Evolutionary conservation across 805 yeast genomes (phyloP).

Genomic region (Komagataella phaffii): DNA sequence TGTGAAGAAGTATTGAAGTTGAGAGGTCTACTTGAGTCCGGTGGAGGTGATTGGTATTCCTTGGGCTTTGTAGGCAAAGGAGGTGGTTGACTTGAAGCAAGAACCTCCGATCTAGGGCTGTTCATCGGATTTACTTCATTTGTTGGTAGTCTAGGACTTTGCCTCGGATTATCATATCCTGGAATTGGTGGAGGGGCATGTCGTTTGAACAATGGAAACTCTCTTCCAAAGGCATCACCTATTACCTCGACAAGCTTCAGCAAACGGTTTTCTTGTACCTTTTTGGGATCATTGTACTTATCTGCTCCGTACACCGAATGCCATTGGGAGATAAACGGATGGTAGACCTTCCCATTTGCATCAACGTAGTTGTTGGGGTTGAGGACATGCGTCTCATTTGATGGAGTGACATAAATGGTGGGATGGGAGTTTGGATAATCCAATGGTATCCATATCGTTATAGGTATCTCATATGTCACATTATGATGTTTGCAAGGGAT

Average conservation of each 20-base stretch:
- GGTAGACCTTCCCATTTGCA: constrained; percentile 56
- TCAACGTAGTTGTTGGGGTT: constrained; percentile 58
- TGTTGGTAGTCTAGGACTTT: not conserved
- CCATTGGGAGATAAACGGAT: constrained; percentile 61
- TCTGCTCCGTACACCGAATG: constrained; percentile 6
- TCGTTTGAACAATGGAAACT: constrained; percentile 4
- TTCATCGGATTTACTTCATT: not conserved
- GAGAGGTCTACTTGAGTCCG: not conserved
- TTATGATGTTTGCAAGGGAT: constrained; percentile 21
- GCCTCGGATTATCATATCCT: not conserved
- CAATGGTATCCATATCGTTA: constrained; percentile 68
- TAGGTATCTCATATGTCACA: constrained; percentile 29
- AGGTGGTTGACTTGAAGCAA: constrained; percentile 1
- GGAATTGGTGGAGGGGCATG: not conserved
- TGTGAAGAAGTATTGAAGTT: not conserved
- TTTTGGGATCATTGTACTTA: constrained; percentile 10
- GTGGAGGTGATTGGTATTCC: not conserved
- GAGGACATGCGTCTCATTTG: constrained; percentile 27
- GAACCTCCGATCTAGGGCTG: not conserved
- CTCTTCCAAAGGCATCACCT: constrained; percentile 6
- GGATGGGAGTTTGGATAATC: constrained; percentile 63
- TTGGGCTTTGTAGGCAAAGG: constrained; percentile 6
- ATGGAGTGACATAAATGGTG: constrained; percentile 44
- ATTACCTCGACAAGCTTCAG: constrained; percentile 11
- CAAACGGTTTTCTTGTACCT: constrained; percentile 14